Conservation (phyloP, 2,329 filamentous ascomycete genomes). For the Sclerotinia sclerotiorum region DNA sequence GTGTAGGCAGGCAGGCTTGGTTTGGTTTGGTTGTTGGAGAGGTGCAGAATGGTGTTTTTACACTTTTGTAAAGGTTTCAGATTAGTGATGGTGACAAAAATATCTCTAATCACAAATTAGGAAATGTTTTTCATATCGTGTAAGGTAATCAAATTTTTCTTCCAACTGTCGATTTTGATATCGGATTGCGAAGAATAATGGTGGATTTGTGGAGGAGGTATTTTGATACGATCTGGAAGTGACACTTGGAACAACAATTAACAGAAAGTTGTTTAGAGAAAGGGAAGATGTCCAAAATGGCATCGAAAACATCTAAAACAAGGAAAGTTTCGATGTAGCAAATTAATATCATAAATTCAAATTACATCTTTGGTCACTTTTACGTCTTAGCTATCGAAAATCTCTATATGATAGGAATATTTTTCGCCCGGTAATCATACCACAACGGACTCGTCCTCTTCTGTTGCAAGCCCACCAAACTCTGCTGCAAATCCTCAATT, state of each 20-base stretch:
- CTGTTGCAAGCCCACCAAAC: conserved; percentile 42
- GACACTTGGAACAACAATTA: not conserved
- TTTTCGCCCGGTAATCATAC: conserved; percentile 51
- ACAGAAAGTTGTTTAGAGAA: not conserved
- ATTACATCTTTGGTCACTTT: not conserved
- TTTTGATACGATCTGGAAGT: not conserved
- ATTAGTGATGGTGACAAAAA: no score
- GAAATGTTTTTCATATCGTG: no score
- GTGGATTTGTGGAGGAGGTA: no score
- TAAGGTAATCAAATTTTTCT: no score
- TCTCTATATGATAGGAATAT: conserved; percentile 42
- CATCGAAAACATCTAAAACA: not conserved
- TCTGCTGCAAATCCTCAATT: conserved; percentile 56
- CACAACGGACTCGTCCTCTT: conserved; percentile 53
- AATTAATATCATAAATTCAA: not conserved
- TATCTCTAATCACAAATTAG: no score
- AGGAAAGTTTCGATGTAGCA: not conserved
- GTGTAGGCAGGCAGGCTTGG: no score
- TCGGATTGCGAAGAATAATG: no score
- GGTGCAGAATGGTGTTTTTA: no score
- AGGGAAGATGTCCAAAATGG: not conserved
- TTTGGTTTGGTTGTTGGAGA: no score
- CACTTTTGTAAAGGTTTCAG: no score
- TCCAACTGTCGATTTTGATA: no score
- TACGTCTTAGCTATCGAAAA: not conserved